Evolutionary conservation across 2,329 filamentous ascomycete species (phyloP).

Genomic region (Alternaria consortialis): DNA sequence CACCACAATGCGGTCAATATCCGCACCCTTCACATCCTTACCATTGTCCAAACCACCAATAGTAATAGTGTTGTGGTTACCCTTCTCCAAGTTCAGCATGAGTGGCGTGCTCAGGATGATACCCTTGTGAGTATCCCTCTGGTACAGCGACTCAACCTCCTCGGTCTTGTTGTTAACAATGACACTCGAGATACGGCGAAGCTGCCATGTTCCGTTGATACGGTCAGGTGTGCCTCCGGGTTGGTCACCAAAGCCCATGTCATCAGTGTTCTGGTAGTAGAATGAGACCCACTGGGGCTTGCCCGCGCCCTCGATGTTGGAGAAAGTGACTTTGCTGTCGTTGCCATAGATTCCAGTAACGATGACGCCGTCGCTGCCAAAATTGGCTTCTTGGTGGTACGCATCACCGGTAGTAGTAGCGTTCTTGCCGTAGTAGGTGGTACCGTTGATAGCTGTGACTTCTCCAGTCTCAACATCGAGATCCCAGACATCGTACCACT

Average conservation of each 20-base stretch:
- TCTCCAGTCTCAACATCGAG: constrained; percentile 63
- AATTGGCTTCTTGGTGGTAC: constrained; percentile 65
- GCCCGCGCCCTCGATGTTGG: constrained; percentile 59
- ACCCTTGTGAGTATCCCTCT: constrained; percentile 67
- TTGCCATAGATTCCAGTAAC: constrained; percentile 64
- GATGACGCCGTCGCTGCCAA: constrained; percentile 59
- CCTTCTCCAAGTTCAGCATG: constrained; percentile 62
- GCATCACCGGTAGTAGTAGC: constrained; percentile 59
- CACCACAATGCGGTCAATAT: constrained; percentile 67
- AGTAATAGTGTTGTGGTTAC: constrained; percentile 66
- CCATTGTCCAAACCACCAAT: constrained; percentile 67
- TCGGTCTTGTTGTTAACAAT: constrained; percentile 64
- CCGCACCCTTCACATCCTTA: constrained; percentile 65
- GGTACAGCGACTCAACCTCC: constrained; percentile 61
- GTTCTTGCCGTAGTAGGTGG: constrained; percentile 58
- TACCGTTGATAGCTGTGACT: constrained; percentile 58
- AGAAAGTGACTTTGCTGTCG: constrained; percentile 63
- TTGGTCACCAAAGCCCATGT: constrained; percentile 67
- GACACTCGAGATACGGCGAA: constrained; percentile 68
- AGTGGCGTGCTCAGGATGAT: constrained; percentile 67
- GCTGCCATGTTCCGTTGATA: constrained; percentile 67
- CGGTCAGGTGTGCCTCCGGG: constrained; percentile 66
- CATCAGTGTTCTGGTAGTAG: constrained; percentile 68
- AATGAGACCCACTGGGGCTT: constrained; percentile 67
- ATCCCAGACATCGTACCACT: constrained; percentile 67